Evolutionary conservation across 73 alveolate species (phyloP).

Genomic region (Symbiodinium pilosum): DNA sequence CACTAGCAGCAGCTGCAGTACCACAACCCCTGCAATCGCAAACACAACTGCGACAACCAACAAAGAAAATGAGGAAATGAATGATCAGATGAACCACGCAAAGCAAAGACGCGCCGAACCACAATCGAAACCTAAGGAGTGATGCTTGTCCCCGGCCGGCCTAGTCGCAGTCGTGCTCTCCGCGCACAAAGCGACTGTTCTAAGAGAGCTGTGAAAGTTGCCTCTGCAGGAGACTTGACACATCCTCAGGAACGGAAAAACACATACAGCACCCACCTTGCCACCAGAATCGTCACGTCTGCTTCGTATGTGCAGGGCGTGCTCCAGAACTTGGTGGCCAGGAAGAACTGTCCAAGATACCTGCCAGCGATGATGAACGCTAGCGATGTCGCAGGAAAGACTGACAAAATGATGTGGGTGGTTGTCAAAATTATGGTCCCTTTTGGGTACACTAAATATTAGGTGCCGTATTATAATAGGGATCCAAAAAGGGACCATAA

Average conservation of each 20-base stretch:
- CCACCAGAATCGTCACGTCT: slow-evolving; percentile 39
- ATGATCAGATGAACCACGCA: no score
- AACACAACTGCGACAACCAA: background rate
- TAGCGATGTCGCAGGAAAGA: background rate
- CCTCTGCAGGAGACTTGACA: background rate
- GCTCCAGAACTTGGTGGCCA: slow-evolving; percentile 46
- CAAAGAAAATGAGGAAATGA: no score
- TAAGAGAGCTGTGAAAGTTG: slow-evolving; percentile 13
- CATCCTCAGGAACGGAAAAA: background rate
- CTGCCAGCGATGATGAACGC: background rate
- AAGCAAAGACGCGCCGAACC: background rate
- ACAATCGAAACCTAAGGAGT: background rate
- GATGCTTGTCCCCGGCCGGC: background rate
- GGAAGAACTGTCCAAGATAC: slow-evolving; percentile 76
- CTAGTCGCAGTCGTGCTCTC: slow-evolving; percentile 37
- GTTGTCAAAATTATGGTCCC: no score
- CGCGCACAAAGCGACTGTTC: slow-evolving; percentile 55
- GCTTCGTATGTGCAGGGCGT: slow-evolving; percentile 60
- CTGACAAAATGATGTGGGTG: no score
- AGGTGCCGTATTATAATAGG: no score
- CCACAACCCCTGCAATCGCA: background rate
- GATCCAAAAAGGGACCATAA: no score
- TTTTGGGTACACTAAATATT: no score
- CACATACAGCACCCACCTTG: background rate
- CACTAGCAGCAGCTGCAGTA: background rate